A percentile compares a stretch with the other conserved stretches of the same genome.
phyloP scores from a whole-genome alignment of 805 yeast species.

The Candida yuanshanica region DNA sequence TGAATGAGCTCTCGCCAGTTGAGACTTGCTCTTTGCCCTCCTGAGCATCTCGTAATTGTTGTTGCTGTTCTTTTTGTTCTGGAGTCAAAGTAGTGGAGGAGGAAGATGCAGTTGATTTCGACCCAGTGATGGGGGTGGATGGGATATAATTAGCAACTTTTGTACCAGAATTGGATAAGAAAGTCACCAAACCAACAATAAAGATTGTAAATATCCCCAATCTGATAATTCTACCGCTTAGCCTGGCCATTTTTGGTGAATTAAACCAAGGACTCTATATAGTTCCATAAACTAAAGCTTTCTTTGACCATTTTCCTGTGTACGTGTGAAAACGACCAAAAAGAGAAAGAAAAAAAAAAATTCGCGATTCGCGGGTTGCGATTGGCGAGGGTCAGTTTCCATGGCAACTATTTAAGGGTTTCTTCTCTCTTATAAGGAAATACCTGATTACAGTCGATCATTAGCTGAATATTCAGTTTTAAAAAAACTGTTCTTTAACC shows the following conservation, averaged over 20 bases:
- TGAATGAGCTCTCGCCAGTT: background rate
- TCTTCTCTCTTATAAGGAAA: too few species aligned
- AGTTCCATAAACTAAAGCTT: too few species aligned
- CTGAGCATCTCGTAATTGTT: constrained; percentile 1
- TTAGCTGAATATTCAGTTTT: too few species aligned
- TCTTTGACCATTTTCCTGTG: too few species aligned
- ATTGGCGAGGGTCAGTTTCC: too few species aligned
- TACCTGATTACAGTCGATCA: too few species aligned
- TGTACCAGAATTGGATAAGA: constrained; percentile 11
- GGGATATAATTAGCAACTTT: background rate
- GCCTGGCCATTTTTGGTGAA: constrained; percentile 16
- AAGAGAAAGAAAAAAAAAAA: too few species aligned
- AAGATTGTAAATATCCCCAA: constrained; percentile 15
- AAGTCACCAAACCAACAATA: constrained; percentile 13
- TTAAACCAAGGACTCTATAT: too few species aligned
- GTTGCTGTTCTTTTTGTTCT: constrained; percentile 1
- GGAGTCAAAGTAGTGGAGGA: constrained; percentile 1
- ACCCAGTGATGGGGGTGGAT: background rate
- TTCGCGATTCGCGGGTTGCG: too few species aligned
- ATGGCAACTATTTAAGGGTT: too few species aligned
- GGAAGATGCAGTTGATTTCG: background rate
- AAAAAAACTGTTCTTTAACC: too few species aligned
- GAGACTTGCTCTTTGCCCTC: background rate
- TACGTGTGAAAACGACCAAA: too few species aligned
- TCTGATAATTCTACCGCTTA: constrained; percentile 17